Base-by-base conservation (phyloP, 1,139 yeast genomes). In the Meyerozyma guilliermondii region DNA sequence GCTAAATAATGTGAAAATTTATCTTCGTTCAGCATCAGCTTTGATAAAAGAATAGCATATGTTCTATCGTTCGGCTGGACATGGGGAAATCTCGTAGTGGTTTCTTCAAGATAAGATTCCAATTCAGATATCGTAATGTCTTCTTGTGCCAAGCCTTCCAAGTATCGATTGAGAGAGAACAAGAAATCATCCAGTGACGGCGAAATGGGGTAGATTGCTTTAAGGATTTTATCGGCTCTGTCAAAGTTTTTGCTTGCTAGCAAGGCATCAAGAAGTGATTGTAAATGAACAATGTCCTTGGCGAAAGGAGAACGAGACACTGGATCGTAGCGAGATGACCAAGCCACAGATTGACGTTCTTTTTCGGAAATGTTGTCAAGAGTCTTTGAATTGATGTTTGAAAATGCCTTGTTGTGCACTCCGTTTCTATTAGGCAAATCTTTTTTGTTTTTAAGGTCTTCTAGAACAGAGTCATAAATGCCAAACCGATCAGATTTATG, bases 211-310 rank as follows among this genome's bases (percentile, higher is more conserved):
- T 75, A 72, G 40, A 79, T 68, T 2, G 87, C 81, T 36, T 68
- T 63, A 38, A 89, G 64, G 22, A 88, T 81, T 27, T 81, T 68
- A 50, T 78, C 81, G 0, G 96, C 96, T 52, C 97, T 71, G 28
- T 74, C 77, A 52, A 77, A 78, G 56, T 87, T 86, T 42, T 76
- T 76, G 28, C 87, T 75, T 38, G 80, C 76, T 33, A 91, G 59
- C 51, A 94, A 83, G 0, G 95, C 95, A 54, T 88, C 96, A 34
- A 88, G 68, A 29, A 89, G 63, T 1, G 92, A 78, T 79, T 88
- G 87, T 14, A 86, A 67, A 54, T 85, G 87, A 41, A 76, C 68
- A 28, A 80, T 76, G 46, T 81, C 85, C 52, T 76, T 75, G 3
- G 81, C 75, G 51, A 71, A 74, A 0, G 77, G 73, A 33, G 76